A percentile compares a stretch with the other conserved stretches of the same genome.
Conservation (phyloP, 2,329 filamentous ascomycete genomes). For the Byssoonygena ceratinophila region DNA sequence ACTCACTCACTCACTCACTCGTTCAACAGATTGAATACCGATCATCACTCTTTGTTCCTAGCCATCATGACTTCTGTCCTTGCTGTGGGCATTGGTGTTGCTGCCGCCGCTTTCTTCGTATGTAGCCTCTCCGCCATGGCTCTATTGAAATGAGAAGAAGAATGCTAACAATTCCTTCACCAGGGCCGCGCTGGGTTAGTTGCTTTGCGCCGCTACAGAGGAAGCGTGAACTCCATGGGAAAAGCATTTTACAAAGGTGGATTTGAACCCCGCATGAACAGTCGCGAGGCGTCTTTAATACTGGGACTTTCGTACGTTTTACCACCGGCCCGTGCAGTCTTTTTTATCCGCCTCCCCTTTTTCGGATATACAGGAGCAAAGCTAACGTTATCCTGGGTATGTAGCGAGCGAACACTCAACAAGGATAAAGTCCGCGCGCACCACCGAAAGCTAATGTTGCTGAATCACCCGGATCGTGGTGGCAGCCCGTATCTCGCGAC, state of each 20-base stretch:
- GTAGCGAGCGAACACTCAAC: slow-evolving; percentile 71
- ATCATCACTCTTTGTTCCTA: background rate
- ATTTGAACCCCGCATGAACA: slow-evolving; percentile 93
- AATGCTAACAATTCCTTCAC: background rate
- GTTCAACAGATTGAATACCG: background rate
- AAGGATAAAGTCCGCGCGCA: slow-evolving; percentile 94
- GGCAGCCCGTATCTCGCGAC: slow-evolving; percentile 93
- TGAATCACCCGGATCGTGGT: slow-evolving; percentile 95
- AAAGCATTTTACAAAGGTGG: slow-evolving; percentile 96
- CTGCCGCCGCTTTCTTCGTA: slow-evolving; percentile 67
- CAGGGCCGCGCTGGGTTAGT: slow-evolving; percentile 88
- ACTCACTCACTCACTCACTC: background rate
- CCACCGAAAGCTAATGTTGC: slow-evolving; percentile 87
- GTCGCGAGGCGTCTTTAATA: slow-evolving; percentile 81
- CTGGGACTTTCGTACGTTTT: slow-evolving; percentile 68
- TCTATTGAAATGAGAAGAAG: background rate
- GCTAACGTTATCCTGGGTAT: background rate
- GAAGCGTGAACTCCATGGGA: slow-evolving; percentile 61
- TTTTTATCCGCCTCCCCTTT: no score
- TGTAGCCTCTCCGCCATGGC: slow-evolving; percentile 24
- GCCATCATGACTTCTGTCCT: slow-evolving; percentile 35
- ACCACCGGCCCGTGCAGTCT: background rate
- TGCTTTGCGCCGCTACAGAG: slow-evolving; percentile 69
- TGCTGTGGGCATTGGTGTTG: slow-evolving; percentile 38
- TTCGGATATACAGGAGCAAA: no score